Conservation (phyloP, 805 yeast genomes). For the Hanseniaspora hatyaiensis region DNA sequence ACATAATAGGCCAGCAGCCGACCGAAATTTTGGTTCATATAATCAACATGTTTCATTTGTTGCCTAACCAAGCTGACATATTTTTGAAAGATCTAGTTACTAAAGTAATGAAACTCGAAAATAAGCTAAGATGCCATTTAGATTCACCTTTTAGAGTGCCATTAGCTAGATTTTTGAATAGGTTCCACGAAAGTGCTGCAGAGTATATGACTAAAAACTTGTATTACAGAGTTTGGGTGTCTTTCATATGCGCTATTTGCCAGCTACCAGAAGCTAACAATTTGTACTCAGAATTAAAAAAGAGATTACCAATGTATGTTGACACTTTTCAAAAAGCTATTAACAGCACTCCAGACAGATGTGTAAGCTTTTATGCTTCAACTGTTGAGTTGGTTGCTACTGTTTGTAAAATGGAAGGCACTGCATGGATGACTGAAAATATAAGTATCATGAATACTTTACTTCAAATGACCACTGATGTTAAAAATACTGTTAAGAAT, state of each 20-base stretch:
- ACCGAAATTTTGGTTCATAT: slow-evolving; percentile 83
- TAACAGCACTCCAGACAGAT: slow-evolving; percentile 27
- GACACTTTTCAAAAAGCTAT: slow-evolving; percentile 39
- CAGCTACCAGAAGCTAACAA: slow-evolving; percentile 30
- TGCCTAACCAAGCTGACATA: slow-evolving; percentile 86
- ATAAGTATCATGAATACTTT: slow-evolving; percentile 25
- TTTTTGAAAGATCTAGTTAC: slow-evolving; percentile 78
- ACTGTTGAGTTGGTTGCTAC: slow-evolving; percentile 53
- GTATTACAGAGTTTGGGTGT: slow-evolving; percentile 48
- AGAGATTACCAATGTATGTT: slow-evolving; percentile 40
- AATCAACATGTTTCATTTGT: slow-evolving; percentile 75
- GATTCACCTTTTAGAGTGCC: slow-evolving; percentile 87
- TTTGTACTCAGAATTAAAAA: slow-evolving; percentile 45
- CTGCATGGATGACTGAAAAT: slow-evolving; percentile 49
- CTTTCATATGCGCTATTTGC: slow-evolving; percentile 28
- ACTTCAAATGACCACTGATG: slow-evolving; percentile 24
- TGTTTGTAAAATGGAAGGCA: slow-evolving; percentile 37
- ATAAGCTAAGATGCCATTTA: slow-evolving; percentile 70
- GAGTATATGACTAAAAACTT: slow-evolving; percentile 59
- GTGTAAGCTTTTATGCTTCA: slow-evolving; percentile 47
- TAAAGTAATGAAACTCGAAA: slow-evolving; percentile 67
- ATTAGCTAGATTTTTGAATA: slow-evolving; percentile 69
- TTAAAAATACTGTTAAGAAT: slow-evolving; percentile 23
- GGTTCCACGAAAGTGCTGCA: slow-evolving; percentile 66
- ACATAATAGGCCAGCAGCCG: slow-evolving; percentile 65